Evolutionary conservation across 768 basidiomycete species (phyloP), one percentile per base, ranked within the genome.

Genomic region (Mycena vulgaris): DNA sequence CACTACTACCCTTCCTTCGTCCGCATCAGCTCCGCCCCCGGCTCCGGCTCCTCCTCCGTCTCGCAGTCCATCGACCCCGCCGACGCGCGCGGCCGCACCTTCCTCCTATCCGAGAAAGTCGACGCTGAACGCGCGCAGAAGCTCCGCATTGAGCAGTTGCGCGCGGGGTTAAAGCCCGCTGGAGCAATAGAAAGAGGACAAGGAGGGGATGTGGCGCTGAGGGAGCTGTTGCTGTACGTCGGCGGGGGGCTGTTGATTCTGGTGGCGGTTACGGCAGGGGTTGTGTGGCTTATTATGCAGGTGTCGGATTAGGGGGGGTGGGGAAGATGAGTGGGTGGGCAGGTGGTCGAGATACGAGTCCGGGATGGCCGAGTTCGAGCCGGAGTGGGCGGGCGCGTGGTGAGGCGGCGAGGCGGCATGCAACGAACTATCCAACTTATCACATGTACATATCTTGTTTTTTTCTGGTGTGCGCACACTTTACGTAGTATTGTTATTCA

Each of bases 1-100:
- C 93, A 92, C 74, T 87, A 97, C 80, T 99, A 95, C 83, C 97
- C 97, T 3, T 95, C 96, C 3, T 98, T 97, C 84, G 89, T 99
- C 49, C 78, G 79, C 7, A 72, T 88, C 74, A 56, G 70, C 67
- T 53, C 75, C 68, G 63, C 75, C 31, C 53, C 74, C 48, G 14
- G 63, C 66, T 71, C 64, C 28, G 30, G 66, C 52, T 5, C 14
- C 40, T 5, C 40, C 40, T 14, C 40, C 40, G 4, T n/a, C 45
- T 5, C 45, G 45, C 72, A 81, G 35, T 73, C 79, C 3, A 84
- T 89, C 71, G 82, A 92, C 77, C 76, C 83, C 3, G 51, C 75
- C 28, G 93, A 94, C 78, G 84, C 89, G 17, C 90, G 93, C 21
- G 84, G 90, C 2, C 79, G 79, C 5, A 83, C 93, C 31, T 80